Evolutionary conservation across 176 grass and related monocot species (phyloP).

Genomic region (Oryza meridionalis): DNA sequence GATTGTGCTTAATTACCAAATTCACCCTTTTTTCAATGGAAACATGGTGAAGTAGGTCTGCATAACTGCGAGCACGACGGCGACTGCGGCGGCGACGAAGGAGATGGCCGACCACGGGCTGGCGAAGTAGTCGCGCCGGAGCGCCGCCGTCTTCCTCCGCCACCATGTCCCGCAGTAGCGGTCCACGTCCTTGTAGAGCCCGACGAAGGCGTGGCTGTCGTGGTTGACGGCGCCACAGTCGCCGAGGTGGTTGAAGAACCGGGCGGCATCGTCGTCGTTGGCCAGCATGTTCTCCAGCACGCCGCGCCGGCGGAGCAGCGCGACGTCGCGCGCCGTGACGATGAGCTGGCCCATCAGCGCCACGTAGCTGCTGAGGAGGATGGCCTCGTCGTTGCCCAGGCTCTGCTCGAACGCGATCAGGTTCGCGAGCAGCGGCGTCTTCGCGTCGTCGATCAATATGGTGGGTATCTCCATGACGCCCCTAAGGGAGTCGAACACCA

Average conservation of each 20-base stretch:
- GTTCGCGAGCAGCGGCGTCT: not conserved
- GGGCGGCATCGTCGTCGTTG: not conserved
- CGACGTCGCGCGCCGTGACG: not conserved
- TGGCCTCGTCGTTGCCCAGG: not conserved
- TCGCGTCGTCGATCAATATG: not conserved
- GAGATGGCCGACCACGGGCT: constrained; percentile 36
- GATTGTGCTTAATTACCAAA: no score
- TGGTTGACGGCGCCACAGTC: not conserved
- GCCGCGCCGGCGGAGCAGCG: not conserved
- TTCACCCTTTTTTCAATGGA: not conserved
- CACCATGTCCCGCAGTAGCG: constrained; percentile 25
- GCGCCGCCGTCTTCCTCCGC: constrained; percentile 20
- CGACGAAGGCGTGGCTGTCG: not conserved
- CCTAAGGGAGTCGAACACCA: not conserved
- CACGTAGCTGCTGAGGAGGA: constrained; percentile 9
- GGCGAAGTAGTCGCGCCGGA: constrained; percentile 40
- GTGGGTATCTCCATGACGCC: not conserved
- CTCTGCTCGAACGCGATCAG: not conserved
- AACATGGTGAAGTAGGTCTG: constrained; percentile 25
- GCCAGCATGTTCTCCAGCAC: not conserved
- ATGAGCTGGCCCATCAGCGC: constrained; percentile 10
- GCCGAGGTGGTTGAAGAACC: constrained; percentile 8
- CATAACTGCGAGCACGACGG: constrained; percentile 7
- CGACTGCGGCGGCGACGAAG: constrained; percentile 23
- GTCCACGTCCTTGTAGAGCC: not conserved